A percentile compares a stretch with the other conserved stretches of the same genome.
These are phyloP conservation scores for Irpex sp. DNA, from an alignment of 1,284 basidiomycete genomes.

Conservation along the genomic window DNA sequence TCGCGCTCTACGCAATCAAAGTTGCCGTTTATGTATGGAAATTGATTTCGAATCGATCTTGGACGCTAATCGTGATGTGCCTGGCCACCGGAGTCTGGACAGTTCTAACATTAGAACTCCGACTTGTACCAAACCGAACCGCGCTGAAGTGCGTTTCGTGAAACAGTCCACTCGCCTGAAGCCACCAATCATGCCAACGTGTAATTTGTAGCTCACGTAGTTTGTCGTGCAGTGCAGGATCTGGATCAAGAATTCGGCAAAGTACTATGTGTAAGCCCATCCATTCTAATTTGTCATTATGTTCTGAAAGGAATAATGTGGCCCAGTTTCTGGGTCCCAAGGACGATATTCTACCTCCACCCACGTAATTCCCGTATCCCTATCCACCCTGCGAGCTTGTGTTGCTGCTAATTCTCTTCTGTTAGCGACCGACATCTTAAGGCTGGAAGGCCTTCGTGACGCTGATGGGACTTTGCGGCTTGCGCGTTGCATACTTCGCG, in stretches of 20 bases:
- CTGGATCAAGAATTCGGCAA: too few species aligned
- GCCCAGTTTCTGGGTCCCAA: neutral
- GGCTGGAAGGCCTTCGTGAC: neutral
- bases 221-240: neutral
- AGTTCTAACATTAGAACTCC: neutral
- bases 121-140: neutral
- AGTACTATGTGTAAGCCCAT: neutral
- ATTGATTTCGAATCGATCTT: neutral
- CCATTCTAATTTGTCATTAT: neutral
- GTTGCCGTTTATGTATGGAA: neutral
- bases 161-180: too few species aligned
- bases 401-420: slow-evolving; percentile 1
- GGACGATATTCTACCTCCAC: slow-evolving; percentile 6
- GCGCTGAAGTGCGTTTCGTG: too few species aligned
- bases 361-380: slow-evolving; percentile 5
- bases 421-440: neutral
- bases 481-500: neutral
- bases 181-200: too few species aligned
- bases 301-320: neutral
- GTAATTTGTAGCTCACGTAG: neutral
- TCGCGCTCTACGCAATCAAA: too few species aligned
- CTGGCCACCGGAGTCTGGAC: neutral
- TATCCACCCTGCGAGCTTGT: slow-evolving; percentile 6
- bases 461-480: neutral
- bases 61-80: neutral